Evolutionary conservation across 2,329 filamentous ascomycete species (phyloP).

Genomic region (Hawksworthiomyces lignivorus): DNA sequence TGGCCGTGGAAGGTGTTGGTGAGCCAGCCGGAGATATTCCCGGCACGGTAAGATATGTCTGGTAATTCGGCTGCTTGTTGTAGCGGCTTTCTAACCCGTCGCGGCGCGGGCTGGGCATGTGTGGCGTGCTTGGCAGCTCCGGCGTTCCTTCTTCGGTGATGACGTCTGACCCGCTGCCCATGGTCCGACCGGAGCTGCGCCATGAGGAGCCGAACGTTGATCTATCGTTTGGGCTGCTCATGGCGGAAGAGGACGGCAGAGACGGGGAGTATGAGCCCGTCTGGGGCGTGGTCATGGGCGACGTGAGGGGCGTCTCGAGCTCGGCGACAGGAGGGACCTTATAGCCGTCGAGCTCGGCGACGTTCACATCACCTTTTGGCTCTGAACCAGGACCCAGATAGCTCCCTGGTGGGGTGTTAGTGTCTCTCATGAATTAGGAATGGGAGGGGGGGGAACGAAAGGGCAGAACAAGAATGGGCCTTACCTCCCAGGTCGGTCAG

Average conservation of each 20-base stretch:
- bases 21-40: no score
- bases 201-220: conserved; percentile 10
- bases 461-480: background rate
- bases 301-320: conserved; percentile 10
- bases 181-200: conserved; percentile 3
- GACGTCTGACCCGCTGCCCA: background rate
- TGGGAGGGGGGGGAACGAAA: background rate
- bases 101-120: background rate
- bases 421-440: background rate
- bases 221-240: background rate
- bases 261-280: conserved; percentile 4
- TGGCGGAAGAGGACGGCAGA: background rate
- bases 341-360: conserved; percentile 11
- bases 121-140: conserved; percentile 2
- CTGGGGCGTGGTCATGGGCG: background rate
- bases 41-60: background rate
- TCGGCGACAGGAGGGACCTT: conserved; percentile 1
- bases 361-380: background rate
- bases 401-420: no score
- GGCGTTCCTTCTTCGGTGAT: background rate
- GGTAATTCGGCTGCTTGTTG: background rate
- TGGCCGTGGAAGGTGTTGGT: no score
- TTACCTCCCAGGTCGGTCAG: conserved; percentile 7
- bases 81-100: background rate
- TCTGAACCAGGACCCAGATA: background rate